Evolutionary conservation across 192 early-diverging fungal genomes (phyloP).

Genomic region (Coemansia sp.): DNA sequence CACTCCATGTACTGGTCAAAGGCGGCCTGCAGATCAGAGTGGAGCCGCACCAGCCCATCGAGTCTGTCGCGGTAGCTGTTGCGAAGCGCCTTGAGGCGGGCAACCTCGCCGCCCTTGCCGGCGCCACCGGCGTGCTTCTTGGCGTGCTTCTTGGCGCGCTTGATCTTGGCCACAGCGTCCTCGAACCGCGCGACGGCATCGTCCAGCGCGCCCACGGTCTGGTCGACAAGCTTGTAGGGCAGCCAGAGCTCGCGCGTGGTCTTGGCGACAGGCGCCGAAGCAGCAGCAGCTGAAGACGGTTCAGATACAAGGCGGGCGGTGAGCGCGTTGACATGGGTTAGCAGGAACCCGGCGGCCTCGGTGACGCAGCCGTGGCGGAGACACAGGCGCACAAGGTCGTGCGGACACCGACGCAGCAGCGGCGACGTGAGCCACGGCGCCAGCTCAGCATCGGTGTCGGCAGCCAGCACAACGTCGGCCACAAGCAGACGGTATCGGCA

Average conservation of each 20-base stretch:
- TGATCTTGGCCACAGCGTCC: slow-evolving; percentile 37
- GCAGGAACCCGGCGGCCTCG: slow-evolving; percentile 43
- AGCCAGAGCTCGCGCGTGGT: slow-evolving; percentile 50
- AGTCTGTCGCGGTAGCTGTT: slow-evolving; percentile 41
- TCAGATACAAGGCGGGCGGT: not conserved
- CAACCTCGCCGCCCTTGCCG: slow-evolving; percentile 1
- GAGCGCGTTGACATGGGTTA: slow-evolving; percentile 38
- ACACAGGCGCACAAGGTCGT: slow-evolving; percentile 50
- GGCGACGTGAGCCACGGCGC: slow-evolving; percentile 46
- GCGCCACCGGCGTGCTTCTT: not conserved
- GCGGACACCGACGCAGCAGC: slow-evolving; percentile 40
- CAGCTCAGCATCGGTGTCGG: slow-evolving; percentile 27
- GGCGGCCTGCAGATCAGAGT: slow-evolving; percentile 14
- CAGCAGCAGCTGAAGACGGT: not conserved
- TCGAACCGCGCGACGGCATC: slow-evolving; percentile 44
- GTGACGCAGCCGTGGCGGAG: slow-evolving; percentile 41
- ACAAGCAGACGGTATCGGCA: slow-evolving; percentile 33
- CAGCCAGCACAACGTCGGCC: slow-evolving; percentile 26
- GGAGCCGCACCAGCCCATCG: slow-evolving; percentile 25
- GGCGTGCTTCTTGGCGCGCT: slow-evolving; percentile 20
- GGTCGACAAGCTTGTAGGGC: slow-evolving; percentile 50
- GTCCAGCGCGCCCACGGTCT: slow-evolving; percentile 39
- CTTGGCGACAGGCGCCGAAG: not conserved
- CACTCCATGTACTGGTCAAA: slow-evolving; percentile 43
- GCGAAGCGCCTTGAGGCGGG: slow-evolving; percentile 23